Evolutionary conservation across 257 asterid species (phyloP).

Genomic region (Anisodus tanguticus): DNA sequence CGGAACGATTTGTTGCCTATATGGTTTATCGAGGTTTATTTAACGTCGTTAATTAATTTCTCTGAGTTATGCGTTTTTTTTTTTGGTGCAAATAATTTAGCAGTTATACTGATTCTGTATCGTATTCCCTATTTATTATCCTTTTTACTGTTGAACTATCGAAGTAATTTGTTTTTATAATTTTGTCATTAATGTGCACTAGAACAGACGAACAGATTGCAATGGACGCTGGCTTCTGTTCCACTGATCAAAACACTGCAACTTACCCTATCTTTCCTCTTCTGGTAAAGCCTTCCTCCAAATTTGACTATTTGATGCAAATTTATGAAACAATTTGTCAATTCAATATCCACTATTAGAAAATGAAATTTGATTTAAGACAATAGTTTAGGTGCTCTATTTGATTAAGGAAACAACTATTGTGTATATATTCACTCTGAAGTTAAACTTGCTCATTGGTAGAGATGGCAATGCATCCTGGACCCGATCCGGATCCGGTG

Average conservation of each 20-base stretch:
- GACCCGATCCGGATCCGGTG: too few relatives aligned
- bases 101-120: background rate
- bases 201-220: slow-evolving; percentile 77
- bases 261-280: slow-evolving; percentile 73
- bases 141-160: background rate
- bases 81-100: background rate
- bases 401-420: background rate
- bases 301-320: slow-evolving; percentile 5
- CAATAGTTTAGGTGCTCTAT: background rate
- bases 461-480: too few relatives aligned
- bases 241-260: slow-evolving; percentile 83
- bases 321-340: slow-evolving; percentile 1
- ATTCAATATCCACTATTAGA: background rate
- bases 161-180: background rate
- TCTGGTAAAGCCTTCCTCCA: slow-evolving; percentile 58
- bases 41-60: background rate
- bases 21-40: background rate
- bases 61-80: background rate
- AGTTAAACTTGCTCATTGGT: background rate
- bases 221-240: slow-evolving; percentile 81
- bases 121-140: background rate
- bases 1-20: background rate
- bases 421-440: background rate
- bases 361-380: background rate
- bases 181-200: slow-evolving; percentile 39